These are phyloP conservation scores for Rhodotorula sp. DNA, from an alignment of 1,284 basidiomycete genomes.

Conservation along the genomic window DNA sequence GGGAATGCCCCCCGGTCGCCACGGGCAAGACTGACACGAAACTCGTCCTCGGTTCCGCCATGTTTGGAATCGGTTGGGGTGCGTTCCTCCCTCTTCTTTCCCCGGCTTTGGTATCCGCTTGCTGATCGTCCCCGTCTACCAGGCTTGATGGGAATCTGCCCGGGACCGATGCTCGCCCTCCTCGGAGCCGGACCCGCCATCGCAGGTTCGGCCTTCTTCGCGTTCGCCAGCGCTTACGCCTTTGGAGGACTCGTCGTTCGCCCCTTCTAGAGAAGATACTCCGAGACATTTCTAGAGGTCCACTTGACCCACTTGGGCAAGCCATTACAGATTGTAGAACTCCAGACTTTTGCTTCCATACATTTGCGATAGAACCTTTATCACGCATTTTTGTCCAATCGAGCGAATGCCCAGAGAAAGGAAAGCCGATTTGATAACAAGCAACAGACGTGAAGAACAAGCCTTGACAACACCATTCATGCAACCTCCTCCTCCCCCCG, in stretches of 20 bases:
- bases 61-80: conserved; percentile 49
- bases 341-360: too few species aligned
- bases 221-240: conserved; percentile 9
- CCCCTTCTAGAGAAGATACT: not conserved
- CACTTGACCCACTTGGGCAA: too few species aligned
- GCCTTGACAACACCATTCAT: too few species aligned
- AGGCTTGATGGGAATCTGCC: conserved; percentile 33
- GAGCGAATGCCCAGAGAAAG: too few species aligned
- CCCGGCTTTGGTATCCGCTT: not conserved
- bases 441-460: too few species aligned
- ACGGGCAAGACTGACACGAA: conserved; percentile 35
- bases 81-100: not conserved
- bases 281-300: too few species aligned
- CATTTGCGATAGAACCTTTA: too few species aligned
- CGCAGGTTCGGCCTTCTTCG: not conserved
- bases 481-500: too few species aligned
- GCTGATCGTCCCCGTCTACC: not conserved
- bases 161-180: conserved; percentile 28
- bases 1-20: conserved; percentile 38
- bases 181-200: conserved; percentile 16
- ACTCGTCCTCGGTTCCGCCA: conserved; percentile 42
- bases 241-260: conserved; percentile 1
- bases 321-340: too few species aligned
- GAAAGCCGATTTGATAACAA: too few species aligned
- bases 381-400: too few species aligned